phyloP scores from a whole-genome alignment of 2,329 filamentous ascomycete species.

The Diaporthe capsici region DNA sequence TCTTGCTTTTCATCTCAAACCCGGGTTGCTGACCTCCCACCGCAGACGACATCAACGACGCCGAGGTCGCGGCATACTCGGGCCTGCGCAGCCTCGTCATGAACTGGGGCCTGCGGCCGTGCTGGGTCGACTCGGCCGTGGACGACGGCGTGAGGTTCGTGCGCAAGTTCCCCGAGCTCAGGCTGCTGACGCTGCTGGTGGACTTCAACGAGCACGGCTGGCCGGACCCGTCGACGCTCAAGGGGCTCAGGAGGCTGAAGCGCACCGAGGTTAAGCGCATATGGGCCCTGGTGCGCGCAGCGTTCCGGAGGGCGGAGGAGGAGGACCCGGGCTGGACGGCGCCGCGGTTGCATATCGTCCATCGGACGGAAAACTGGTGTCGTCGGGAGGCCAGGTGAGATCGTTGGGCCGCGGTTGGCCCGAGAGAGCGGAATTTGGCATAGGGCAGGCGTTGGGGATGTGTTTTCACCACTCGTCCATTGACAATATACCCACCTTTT shows the following conservation, averaged over 20 bases:
- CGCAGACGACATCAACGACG: conserved; percentile 37
- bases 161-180: conserved; percentile 37
- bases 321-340: conserved; percentile 31
- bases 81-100: conserved; percentile 41
- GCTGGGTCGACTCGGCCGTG: conserved; percentile 42
- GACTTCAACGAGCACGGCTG: conserved; percentile 42
- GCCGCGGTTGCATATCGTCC: conserved; percentile 39
- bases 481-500: not conserved
- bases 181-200: conserved; percentile 40
- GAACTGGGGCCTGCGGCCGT: conserved; percentile 43
- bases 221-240: conserved; percentile 38
- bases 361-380: conserved; percentile 39
- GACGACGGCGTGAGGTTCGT: conserved; percentile 40
- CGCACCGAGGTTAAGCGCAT: conserved; percentile 41
- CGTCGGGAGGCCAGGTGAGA: conserved; percentile 33
- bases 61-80: conserved; percentile 36
- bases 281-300: conserved; percentile 37
- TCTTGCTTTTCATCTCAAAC: too few species aligned
- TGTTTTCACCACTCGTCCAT: conserved; percentile 1
- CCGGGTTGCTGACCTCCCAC: not conserved
- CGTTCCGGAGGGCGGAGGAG: conserved; percentile 24
- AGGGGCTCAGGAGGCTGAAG: conserved; percentile 37
- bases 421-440: not conserved
- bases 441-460: not conserved
- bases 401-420: not conserved